Evolutionary conservation across 1,139 yeast genomes (phyloP).

Genomic region (Kurtzmaniella quercitrusa): DNA sequence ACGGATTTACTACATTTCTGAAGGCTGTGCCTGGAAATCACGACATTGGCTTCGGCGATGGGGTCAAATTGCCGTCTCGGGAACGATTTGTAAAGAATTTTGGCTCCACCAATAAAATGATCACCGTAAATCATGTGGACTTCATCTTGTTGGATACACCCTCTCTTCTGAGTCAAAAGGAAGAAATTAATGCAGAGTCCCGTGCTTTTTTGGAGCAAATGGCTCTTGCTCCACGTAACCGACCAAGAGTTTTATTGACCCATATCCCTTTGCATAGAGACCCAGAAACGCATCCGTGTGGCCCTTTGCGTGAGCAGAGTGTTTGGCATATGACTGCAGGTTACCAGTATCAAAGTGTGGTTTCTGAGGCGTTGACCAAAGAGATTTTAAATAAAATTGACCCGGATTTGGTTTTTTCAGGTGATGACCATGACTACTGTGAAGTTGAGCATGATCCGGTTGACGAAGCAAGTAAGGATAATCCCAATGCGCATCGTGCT

Average conservation of each 20-base stretch:
- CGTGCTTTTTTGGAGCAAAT: conserved; percentile 26
- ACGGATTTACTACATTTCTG: conserved; percentile 23
- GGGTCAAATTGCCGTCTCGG: conserved; percentile 35
- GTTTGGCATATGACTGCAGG: conserved; percentile 31
- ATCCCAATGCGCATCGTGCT: conserved; percentile 10
- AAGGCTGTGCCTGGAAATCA: conserved; percentile 52
- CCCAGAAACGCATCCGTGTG: conserved; percentile 32
- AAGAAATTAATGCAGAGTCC: conserved; percentile 24
- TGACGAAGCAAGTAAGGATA: conserved; percentile 3
- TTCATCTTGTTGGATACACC: conserved; percentile 43
- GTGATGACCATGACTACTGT: conserved; percentile 58
- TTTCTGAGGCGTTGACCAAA: conserved; percentile 25
- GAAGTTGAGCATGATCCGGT: conserved; percentile 35
- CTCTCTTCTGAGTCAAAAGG: conserved; percentile 34
- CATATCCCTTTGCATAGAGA: conserved; percentile 51
- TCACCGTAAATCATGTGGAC: conserved; percentile 36
- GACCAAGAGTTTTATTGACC: conserved; percentile 37
- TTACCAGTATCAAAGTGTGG: conserved; percentile 51
- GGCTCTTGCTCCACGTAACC: conserved; percentile 11
- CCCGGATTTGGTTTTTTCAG: conserved; percentile 44
- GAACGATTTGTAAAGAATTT: conserved; percentile 36
- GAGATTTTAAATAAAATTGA: conserved; percentile 27
- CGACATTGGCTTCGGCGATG: conserved; percentile 53
- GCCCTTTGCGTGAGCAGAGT: conserved; percentile 38
- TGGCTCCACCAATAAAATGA: conserved; percentile 36